Evolutionary conservation across 176 grass and related monocot species (phyloP).

Genomic region (Aegilops sharonensis): DNA sequence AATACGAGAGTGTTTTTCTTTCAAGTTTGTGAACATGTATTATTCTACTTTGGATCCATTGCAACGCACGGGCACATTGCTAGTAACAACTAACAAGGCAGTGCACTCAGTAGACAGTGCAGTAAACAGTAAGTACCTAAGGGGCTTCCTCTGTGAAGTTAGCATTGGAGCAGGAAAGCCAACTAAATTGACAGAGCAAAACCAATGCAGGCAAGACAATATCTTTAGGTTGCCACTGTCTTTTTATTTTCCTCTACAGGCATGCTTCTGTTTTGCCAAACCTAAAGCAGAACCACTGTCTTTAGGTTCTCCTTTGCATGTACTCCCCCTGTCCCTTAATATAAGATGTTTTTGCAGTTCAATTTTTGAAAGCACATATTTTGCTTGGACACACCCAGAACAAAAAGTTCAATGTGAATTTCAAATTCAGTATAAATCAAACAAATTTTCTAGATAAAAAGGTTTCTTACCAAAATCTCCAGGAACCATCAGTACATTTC

Average conservation of each 20-base stretch:
- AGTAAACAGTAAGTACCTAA: slow-evolving; percentile 45
- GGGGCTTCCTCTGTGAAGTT: slow-evolving; percentile 45
- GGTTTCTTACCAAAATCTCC: background rate
- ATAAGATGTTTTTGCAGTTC: too few relatives aligned
- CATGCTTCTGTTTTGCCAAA: background rate
- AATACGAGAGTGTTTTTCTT: too few relatives aligned
- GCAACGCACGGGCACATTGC: too few relatives aligned
- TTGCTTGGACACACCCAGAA: background rate
- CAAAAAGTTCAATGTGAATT: background rate
- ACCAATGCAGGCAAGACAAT: background rate
- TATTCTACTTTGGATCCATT: too few relatives aligned
- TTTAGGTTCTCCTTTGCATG: too few relatives aligned
- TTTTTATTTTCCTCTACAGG: background rate
- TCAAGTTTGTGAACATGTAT: too few relatives aligned
- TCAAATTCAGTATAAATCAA: background rate
- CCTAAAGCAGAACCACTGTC: too few relatives aligned
- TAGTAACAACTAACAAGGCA: background rate
- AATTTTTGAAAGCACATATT: background rate
- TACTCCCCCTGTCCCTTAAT: too few relatives aligned
- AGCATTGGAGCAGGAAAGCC: slow-evolving; percentile 15
- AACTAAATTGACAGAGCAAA: slow-evolving; percentile 10
- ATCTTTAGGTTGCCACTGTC: background rate
- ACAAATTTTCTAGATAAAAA: background rate
- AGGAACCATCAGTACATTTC: background rate
- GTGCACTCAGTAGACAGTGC: background rate